Base-by-base conservation (phyloP, 768 basidiomycete genomes). In the Suillus clintonianus region DNA sequence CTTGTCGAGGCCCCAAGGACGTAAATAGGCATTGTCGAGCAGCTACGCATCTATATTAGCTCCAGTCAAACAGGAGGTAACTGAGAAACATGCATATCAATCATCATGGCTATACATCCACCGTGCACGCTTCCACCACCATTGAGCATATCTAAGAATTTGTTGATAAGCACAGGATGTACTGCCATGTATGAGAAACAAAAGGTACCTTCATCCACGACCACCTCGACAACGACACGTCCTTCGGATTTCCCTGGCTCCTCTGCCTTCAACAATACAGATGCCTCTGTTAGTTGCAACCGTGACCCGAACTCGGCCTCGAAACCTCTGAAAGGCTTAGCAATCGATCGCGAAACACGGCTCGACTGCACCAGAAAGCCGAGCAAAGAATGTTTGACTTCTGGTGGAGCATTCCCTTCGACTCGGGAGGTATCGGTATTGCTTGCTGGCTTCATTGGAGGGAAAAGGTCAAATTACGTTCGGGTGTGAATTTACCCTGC, bases 81-180 rank as follows among this genome's bases (percentile, higher is more conserved):
- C n/a, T n/a, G n/a, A 59, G 36, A 54, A 19, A 77, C 81, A 34
- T 51, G 83, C 86, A 80, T 67, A 71, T 88, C 86, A 45, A 87
- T 79, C 5, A 88, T 71, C 59, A 82, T 78, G 0, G 83, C 85
- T 3, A 82, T 78, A 65, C 86, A 88, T 22, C 81, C 85, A 32
- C 86, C 86, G 54, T 88, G 87, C 1, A 88, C 67, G 47, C 71
- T 78, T n/a, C 79, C 79, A 4, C 55, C 66, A 22, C 75, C 77
- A 64, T 87, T 87, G 10, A 87, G 58, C 85, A 88, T 87, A 64
- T 87, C 86, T 87, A 57, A 27, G 5, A 15, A 36, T 19, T 7
- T 34, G 5, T 17, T n/a, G 56, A 34, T 34, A 57, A 45, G 59
- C 37, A 30, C 22, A 41, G 22, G n/a, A n/a, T n/a, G n/a, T n/a